Evolutionary conservation across 2,329 filamentous ascomycete species (phyloP).

Genomic region (Aspergillus piperis): DNA sequence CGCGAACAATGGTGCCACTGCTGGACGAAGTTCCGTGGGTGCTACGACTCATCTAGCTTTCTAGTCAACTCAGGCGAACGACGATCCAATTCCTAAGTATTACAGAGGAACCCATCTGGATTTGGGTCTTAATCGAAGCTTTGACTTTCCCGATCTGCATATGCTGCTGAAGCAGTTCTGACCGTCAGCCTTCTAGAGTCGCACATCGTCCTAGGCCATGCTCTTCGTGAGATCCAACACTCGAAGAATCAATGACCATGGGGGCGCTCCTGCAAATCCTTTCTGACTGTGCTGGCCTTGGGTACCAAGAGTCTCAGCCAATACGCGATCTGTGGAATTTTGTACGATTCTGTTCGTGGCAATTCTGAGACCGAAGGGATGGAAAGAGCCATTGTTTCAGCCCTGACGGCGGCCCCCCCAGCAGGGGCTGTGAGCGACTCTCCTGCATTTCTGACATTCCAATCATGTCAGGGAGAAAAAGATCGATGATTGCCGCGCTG

Average conservation of each 20-base stretch:
- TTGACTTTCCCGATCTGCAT: slow-evolving; percentile 7
- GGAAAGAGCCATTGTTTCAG: slow-evolving; percentile 20
- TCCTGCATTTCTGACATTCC: slow-evolving; percentile 7
- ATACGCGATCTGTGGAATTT: slow-evolving; percentile 4
- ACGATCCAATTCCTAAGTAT: slow-evolving; percentile 8
- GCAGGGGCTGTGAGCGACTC: background rate
- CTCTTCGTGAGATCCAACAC: background rate
- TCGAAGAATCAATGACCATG: background rate
- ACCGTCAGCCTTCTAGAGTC: background rate
- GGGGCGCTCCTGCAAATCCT: background rate
- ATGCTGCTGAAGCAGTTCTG: background rate
- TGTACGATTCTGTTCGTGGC: slow-evolving; percentile 4
- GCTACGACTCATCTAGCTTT: background rate
- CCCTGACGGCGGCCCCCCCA: slow-evolving; percentile 8
- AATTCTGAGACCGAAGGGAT: slow-evolving; percentile 23
- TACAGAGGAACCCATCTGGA: background rate
- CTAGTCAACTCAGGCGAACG: background rate
- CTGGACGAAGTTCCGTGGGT: background rate
- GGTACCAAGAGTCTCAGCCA: background rate
- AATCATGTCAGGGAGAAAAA: slow-evolving; percentile 11
- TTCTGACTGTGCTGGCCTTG: background rate
- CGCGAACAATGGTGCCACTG: slow-evolving; percentile 5
- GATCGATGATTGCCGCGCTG: background rate
- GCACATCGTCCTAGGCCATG: background rate
- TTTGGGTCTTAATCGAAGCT: slow-evolving; percentile 11